Evolutionary conservation across 257 asterid genomes (phyloP), one percentile per base, ranked within the genome.

Genomic region (Nicotiana obtusifolia): DNA sequence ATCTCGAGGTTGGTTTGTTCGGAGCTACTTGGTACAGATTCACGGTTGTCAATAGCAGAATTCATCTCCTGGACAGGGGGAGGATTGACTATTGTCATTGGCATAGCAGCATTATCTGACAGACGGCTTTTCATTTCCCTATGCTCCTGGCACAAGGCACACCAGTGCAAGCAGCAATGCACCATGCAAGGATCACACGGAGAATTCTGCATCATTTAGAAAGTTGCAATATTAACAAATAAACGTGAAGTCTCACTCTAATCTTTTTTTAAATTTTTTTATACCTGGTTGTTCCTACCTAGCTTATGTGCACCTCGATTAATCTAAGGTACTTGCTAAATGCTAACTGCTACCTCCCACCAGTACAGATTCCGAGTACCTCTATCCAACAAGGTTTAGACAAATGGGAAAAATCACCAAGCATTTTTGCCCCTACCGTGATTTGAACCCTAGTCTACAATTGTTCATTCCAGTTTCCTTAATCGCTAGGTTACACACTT

Each of bases 391-490:
- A 20, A 20, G 33, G 47, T 31, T 37, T 17, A 7, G 5, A 67
- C 57, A n/a, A 10, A 41, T 37, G 24, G 33, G 33, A 41, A n/a
- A 69, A n/a, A 37, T 13, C 11, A 69, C 20, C 20, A 0, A 69
- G 33, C 2, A 0, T 0, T n/a, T 69, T 20, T 20, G n/a, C 2
- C 0, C 20, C 56, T 37, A 11, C 19, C 41, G 8, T 10, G 77
- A 68, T 35, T 68, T 68, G 56, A 68, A 35, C 17, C 41, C 77
- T 37, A 17, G 31, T 37, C 11, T 35, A 26, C 30, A 3, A 37
- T 69, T 33, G 95, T 0, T 90, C 92, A 0, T 87, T 89, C 89
- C 91, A 79, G 73, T 19, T 88, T 77, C 89, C 88, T 11, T 20
- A 54, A 11, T 31, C 14, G 77, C 77, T 41, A 20, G 13, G 57